Evolutionary conservation across 2,329 filamentous ascomycete genomes (phyloP).

Genomic region (Alternaria triticimaculans): DNA sequence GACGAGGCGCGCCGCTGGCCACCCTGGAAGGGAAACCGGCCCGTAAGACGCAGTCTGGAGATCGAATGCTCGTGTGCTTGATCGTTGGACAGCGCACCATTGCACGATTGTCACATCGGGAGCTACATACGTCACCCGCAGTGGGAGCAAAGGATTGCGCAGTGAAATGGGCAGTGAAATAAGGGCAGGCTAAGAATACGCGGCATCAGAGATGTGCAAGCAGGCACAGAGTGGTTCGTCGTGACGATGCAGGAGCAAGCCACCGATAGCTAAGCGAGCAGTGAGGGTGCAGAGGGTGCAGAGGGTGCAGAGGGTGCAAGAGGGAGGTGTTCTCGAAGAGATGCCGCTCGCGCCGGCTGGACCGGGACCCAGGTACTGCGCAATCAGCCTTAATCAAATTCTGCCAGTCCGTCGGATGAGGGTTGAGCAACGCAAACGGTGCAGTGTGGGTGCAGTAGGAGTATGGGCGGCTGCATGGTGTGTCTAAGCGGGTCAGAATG

Average conservation of each 20-base stretch:
- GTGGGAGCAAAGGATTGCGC: not conserved
- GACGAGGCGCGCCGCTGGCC: slow-evolving; percentile 11
- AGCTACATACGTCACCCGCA: not conserved
- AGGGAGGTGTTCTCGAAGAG: slow-evolving; percentile 17
- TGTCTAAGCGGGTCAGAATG: slow-evolving; percentile 13
- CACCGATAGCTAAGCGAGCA: slow-evolving; percentile 1
- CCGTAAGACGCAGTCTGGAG: slow-evolving; percentile 1
- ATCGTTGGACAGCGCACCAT: not conserved
- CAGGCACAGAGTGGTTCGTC: slow-evolving; percentile 3
- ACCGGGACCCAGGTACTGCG: slow-evolving; percentile 21
- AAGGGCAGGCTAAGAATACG: not conserved
- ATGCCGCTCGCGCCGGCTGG: slow-evolving; percentile 14
- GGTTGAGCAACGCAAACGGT: slow-evolving; percentile 13
- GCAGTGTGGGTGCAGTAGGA: slow-evolving; percentile 14
- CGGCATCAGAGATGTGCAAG: not conserved
- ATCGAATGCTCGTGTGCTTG: not conserved
- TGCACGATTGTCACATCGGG: not conserved
- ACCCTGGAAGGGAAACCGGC: not conserved
- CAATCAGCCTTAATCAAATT: slow-evolving; percentile 26
- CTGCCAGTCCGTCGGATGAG: slow-evolving; percentile 15
- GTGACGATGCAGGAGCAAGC: slow-evolving; percentile 5
- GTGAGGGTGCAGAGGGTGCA: not conserved
- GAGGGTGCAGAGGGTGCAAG: not conserved
- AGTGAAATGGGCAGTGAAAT: not conserved
- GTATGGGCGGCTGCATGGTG: slow-evolving; percentile 18